Evolutionary conservation across 164 flowering plant species (phyloP).

Genomic region (Brasenia schreberi): DNA sequence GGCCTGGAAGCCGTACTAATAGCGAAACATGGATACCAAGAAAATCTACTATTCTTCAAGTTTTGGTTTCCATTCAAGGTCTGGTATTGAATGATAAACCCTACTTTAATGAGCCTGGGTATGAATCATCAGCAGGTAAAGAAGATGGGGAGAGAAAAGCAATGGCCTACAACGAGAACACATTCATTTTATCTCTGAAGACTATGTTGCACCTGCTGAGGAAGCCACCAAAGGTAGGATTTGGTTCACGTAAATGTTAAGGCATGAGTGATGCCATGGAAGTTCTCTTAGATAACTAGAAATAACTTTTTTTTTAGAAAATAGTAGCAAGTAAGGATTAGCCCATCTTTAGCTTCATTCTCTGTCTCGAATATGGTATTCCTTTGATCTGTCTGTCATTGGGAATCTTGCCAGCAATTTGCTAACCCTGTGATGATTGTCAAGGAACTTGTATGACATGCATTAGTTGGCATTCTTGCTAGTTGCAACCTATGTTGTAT

Average conservation of each 20-base stretch:
- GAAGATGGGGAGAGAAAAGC: constrained; percentile 36
- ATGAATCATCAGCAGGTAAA: constrained; percentile 23
- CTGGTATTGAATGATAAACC: constrained; percentile 79
- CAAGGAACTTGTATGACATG: no score
- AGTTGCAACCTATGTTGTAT: no score
- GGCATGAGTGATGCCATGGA: no score
- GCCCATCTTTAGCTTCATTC: no score
- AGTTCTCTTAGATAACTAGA: no score
- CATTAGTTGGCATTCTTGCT: no score
- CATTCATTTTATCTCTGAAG: constrained; percentile 45
- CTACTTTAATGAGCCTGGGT: constrained; percentile 81
- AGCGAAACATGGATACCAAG: constrained; percentile 48
- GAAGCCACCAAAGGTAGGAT: constrained; percentile 65
- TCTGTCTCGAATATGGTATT: no score
- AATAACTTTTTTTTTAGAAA: no score
- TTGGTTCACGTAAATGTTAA: neutral
- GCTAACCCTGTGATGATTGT: no score
- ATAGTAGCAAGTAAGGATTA: no score
- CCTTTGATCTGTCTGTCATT: no score
- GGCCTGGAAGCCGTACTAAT: constrained; percentile 51
- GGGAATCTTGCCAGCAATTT: no score
- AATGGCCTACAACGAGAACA: constrained; percentile 43
- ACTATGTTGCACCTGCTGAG: constrained; percentile 60
- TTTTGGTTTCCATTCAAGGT: constrained; percentile 83
- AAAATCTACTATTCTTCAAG: constrained; percentile 67